Evolutionary conservation across 2,329 filamentous ascomycete genomes (phyloP).

Genomic region (Trichoderma breve): DNA sequence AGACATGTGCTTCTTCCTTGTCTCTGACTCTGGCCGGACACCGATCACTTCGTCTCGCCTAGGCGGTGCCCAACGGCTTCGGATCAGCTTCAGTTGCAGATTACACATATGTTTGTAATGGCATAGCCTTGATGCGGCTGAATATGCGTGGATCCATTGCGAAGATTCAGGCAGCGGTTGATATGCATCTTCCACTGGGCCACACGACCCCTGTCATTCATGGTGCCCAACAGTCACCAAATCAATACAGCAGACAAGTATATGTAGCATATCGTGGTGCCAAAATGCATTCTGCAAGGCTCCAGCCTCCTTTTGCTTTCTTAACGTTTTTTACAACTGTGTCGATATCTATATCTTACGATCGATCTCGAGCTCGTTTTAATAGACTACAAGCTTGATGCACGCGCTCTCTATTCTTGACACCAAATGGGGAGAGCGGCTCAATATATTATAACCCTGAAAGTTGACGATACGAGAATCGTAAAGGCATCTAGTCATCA

Average conservation of each 20-base stretch:
- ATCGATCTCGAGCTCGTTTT: too few relatives aligned
- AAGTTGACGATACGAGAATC: too few relatives aligned
- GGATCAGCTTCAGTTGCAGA: not conserved
- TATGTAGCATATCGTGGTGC: too few relatives aligned
- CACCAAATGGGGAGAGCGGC: too few relatives aligned
- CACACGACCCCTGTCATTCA: not conserved
- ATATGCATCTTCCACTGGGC: not conserved
- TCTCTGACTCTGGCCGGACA: not conserved
- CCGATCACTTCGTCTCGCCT: not conserved
- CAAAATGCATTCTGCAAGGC: fast-evolving
- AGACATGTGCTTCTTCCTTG: not conserved
- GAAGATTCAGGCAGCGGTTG: not conserved
- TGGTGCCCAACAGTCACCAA: not conserved
- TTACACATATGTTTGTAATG: not conserved
- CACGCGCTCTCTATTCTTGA: too few relatives aligned
- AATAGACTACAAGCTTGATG: too few relatives aligned
- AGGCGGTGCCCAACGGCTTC: not conserved
- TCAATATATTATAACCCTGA: too few relatives aligned
- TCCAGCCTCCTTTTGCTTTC: too few relatives aligned
- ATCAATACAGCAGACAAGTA: not conserved
- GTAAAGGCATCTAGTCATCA: not conserved
- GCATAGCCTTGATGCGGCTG: not conserved
- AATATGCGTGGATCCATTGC: not conserved
- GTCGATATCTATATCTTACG: too few relatives aligned
- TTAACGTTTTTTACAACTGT: too few relatives aligned